phyloP scores from a whole-genome alignment of 2,329 filamentous ascomycete genomes.

The Podosphaera fusca region DNA sequence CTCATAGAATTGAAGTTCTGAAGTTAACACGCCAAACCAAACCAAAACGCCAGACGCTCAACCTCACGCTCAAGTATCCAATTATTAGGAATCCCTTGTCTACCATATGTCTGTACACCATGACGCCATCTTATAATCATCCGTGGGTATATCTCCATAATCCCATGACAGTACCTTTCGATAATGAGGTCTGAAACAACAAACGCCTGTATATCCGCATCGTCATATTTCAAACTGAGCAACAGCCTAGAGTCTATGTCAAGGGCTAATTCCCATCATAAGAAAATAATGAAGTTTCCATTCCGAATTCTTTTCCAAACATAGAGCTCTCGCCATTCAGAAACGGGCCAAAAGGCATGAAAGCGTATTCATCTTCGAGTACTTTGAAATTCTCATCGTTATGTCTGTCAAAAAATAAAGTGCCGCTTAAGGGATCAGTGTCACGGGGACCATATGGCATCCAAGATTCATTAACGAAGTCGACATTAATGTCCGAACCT shows the following conservation, averaged over 20 bases:
- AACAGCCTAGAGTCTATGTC: background rate
- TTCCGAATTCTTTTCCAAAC: slow-evolving; percentile 28
- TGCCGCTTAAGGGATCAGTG: slow-evolving; percentile 20
- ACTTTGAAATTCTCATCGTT: slow-evolving; percentile 11
- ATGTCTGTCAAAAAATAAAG: slow-evolving; percentile 18
- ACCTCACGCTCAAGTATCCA: too few relatives aligned
- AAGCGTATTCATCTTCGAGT: slow-evolving; percentile 10
- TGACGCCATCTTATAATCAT: too few relatives aligned
- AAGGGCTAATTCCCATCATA: slow-evolving; percentile 17
- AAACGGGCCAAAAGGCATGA: slow-evolving; percentile 18
- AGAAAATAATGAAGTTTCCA: slow-evolving; percentile 25
- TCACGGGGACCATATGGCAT: slow-evolving; percentile 21
- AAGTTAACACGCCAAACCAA: too few relatives aligned
- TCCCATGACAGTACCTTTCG: too few relatives aligned
- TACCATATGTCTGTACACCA: too few relatives aligned
- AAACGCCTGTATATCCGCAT: too few relatives aligned
- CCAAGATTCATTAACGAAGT: slow-evolving; percentile 20
- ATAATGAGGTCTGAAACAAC: too few relatives aligned
- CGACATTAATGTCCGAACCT: slow-evolving; percentile 27
- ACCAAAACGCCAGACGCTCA: too few relatives aligned
- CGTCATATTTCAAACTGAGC: too few relatives aligned
- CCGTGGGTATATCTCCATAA: too few relatives aligned
- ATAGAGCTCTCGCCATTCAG: slow-evolving; percentile 24
- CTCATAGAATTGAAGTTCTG: too few relatives aligned
- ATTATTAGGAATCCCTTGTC: too few relatives aligned